Conservation (phyloP, 2,329 filamentous ascomycete species). For the Talaromyces sp. region DNA sequence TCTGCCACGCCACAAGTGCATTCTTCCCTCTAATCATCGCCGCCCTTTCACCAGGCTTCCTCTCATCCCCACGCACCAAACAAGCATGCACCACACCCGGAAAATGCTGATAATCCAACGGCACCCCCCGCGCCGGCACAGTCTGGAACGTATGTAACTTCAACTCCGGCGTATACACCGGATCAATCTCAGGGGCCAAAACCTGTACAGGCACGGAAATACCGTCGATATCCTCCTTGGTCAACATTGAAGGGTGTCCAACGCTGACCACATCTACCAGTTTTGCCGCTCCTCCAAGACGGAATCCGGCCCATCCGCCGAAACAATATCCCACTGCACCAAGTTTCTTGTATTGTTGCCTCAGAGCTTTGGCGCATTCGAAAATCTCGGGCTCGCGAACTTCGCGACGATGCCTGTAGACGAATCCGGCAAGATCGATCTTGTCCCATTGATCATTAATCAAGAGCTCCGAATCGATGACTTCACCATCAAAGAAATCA, state of each 20-base stretch:
- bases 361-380: conserved; percentile 37
- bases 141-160: conserved; percentile 46
- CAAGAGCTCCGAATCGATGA: conserved; percentile 32
- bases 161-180: conserved; percentile 45
- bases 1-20: conserved; percentile 49
- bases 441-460: conserved; percentile 29
- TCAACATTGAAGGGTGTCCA: conserved; percentile 49
- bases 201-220: conserved; percentile 53
- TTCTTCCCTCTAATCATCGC: conserved; percentile 52
- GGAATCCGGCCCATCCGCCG: conserved; percentile 53
- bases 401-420: conserved; percentile 38
- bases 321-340: conserved; percentile 53
- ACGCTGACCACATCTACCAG: conserved; percentile 49
- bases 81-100: conserved; percentile 52
- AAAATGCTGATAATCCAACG: conserved; percentile 55
- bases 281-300: conserved; percentile 40
- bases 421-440: conserved; percentile 44
- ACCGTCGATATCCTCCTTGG: conserved; percentile 47
- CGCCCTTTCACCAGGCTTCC: conserved; percentile 41
- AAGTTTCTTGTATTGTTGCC: conserved; percentile 32
- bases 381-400: conserved; percentile 42
- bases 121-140: conserved; percentile 39
- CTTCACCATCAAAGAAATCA: conserved; percentile 41
- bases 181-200: conserved; percentile 53
- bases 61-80: conserved; percentile 45